Percentiles rank a stretch among this genome's conserved stretches.
These are phyloP conservation scores for Cercophora samala DNA, from an alignment of 495 filamentous ascomycete genomes.

Conservation along the genomic window DNA sequence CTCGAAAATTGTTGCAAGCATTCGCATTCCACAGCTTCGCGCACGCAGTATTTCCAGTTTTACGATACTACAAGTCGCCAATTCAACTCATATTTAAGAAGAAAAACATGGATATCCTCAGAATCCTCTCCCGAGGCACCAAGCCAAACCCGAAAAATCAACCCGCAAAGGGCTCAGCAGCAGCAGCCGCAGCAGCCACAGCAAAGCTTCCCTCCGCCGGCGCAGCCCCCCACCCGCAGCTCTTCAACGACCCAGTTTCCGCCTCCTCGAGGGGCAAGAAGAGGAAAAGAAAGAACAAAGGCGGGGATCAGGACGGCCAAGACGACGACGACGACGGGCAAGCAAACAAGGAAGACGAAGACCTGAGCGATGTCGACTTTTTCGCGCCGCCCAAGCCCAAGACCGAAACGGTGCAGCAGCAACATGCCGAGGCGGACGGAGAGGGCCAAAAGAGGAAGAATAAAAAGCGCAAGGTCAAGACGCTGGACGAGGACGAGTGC, in stretches of 20 bases:
- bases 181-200: slow-evolving; percentile 22
- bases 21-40: background rate
- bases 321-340: slow-evolving; percentile 21
- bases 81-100: background rate
- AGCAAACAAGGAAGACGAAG: slow-evolving; percentile 33
- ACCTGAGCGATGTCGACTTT: slow-evolving; percentile 44
- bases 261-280: slow-evolving; percentile 39
- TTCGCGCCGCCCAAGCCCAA: slow-evolving; percentile 40
- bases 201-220: slow-evolving; percentile 49
- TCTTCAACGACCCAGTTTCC: slow-evolving; percentile 45
- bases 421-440: slow-evolving; percentile 17
- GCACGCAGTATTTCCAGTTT: background rate
- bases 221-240: slow-evolving; percentile 45
- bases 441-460: slow-evolving; percentile 5
- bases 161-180: slow-evolving; percentile 18
- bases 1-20: slow-evolving; percentile 17
- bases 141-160: slow-evolving; percentile 42
- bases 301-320: slow-evolving; percentile 28
- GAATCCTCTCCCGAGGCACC: slow-evolving; percentile 62
- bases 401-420: background rate
- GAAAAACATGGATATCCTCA: slow-evolving; percentile 61
- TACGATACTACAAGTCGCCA: background rate
- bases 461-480: slow-evolving; percentile 31
- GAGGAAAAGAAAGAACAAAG: slow-evolving; percentile 45
- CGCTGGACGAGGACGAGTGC: slow-evolving; percentile 62